Conservation (phyloP, 495 filamentous ascomycete species). For the Endocarpon pusillum region DNA sequence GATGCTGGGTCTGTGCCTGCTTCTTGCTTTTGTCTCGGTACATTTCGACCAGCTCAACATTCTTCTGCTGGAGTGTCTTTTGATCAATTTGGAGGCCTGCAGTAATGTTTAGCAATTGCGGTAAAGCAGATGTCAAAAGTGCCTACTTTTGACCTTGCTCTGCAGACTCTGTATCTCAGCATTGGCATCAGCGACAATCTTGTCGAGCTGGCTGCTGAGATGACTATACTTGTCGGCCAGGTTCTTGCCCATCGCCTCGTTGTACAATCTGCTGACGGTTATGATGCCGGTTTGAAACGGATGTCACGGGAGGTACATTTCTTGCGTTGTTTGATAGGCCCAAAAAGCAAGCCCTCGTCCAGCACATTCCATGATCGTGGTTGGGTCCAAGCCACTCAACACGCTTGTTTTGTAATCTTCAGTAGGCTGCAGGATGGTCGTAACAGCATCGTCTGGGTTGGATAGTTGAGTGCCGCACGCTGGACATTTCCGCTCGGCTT, state of each 20-base stretch:
- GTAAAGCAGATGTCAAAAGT: not conserved
- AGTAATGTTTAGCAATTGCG: constrained; percentile 2
- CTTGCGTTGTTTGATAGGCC: constrained; percentile 80
- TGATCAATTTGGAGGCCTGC: constrained; percentile 49
- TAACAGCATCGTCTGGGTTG: constrained; percentile 63
- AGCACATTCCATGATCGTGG: constrained; percentile 78
- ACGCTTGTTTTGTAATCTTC: constrained; percentile 93
- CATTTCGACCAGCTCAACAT: constrained; percentile 52
- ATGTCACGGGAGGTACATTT: constrained; percentile 44
- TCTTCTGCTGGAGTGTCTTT: constrained; percentile 53
- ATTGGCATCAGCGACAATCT: constrained; percentile 68
- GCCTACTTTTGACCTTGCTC: constrained; percentile 37
- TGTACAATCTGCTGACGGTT: constrained; percentile 44
- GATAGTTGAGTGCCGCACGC: constrained; percentile 57
- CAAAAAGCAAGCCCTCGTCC: constrained; percentile 73
- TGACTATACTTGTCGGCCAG: constrained; percentile 57
- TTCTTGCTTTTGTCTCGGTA: constrained; percentile 60
- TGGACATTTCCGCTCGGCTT: constrained; percentile 49
- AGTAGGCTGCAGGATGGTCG: constrained; percentile 60
- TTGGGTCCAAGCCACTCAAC: constrained; percentile 69
- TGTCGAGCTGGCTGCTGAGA: constrained; percentile 58
- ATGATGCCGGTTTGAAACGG: constrained; percentile 6
- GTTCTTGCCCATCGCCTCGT: constrained; percentile 56
- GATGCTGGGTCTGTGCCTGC: constrained; percentile 60
- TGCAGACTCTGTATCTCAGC: constrained; percentile 53